Evolutionary conservation across 139 green algal genomes (phyloP).

Genomic region (Chlamydomonas sphaeroides): DNA sequence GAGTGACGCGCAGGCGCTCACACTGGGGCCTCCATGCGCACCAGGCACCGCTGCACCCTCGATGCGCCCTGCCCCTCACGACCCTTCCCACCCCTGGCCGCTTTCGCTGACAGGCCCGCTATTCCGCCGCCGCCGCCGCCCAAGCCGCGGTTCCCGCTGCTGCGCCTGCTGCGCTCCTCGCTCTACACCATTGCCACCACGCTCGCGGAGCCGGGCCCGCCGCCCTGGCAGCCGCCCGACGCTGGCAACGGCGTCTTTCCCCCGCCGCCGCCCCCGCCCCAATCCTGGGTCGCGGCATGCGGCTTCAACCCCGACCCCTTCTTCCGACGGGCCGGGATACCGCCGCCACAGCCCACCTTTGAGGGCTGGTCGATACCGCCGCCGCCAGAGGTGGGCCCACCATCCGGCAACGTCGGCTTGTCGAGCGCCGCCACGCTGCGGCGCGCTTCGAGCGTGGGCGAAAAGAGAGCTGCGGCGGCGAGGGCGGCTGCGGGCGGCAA

Average conservation of each 20-base stretch:
- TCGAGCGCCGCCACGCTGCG: too few species aligned
- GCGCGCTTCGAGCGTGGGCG: too few species aligned
- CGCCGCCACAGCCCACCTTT: background rate
- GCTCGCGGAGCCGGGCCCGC: background rate
- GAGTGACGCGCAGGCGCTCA: too few species aligned
- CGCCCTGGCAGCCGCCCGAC: background rate
- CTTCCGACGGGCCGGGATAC: background rate
- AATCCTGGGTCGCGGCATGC: background rate
- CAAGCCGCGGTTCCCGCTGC: background rate
- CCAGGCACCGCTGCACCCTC: too few species aligned
- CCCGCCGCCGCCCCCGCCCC: constrained; percentile 7
- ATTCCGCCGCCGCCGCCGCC: background rate
- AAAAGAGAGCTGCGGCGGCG: too few species aligned
- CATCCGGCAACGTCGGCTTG: too few species aligned
- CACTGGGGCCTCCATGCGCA: too few species aligned
- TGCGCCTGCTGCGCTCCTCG: constrained; percentile 6
- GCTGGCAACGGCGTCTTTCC: background rate
- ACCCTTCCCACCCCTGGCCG: too few species aligned
- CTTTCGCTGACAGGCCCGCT: background rate
- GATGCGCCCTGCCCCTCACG: too few species aligned
- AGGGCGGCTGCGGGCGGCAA: background rate
- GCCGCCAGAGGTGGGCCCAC: too few species aligned
- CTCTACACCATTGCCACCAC: background rate
- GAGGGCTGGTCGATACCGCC: too few species aligned
- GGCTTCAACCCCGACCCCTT: constrained; percentile 21